A percentile compares a stretch with the other conserved stretches of the same genome.
These are phyloP conservation scores for Gracilaria domingensis DNA, from an alignment of 23 red algal genomes.

Conservation along the genomic window DNA sequence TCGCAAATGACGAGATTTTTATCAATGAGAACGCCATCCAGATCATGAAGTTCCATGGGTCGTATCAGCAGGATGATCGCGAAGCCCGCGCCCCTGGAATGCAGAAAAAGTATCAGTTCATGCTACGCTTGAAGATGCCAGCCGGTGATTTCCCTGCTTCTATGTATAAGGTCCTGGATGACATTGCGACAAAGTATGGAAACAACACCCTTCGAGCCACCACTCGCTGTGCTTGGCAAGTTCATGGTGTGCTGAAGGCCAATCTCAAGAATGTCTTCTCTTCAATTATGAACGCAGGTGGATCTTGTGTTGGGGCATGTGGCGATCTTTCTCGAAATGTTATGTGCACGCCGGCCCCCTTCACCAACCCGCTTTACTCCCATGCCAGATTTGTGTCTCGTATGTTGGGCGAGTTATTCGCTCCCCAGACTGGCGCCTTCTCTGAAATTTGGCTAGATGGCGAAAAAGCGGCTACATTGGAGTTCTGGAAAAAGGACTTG, in stretches of 20 bases:
- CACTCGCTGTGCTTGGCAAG: conserved; percentile 90
- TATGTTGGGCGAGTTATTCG: conserved; percentile 95
- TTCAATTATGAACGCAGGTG: conserved; percentile 95
- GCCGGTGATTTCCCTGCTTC: conserved; percentile 89
- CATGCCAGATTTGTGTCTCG: conserved; percentile 70
- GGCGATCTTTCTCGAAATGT: conserved; percentile 97
- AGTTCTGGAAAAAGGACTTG: conserved; percentile 94
- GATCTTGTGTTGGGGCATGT: conserved; percentile 91
- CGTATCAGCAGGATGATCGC: conserved; percentile 98
- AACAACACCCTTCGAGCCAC: conserved; percentile 96
- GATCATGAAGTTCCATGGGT: conserved; percentile 99
- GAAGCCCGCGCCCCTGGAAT: conserved; percentile 77
- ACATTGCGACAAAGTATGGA: conserved; percentile 83
- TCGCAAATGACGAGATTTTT: conserved; percentile 78
- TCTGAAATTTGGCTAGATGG: conserved; percentile 99
- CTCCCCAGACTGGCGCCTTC: conserved; percentile 95
- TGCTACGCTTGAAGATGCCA: conserved; percentile 99
- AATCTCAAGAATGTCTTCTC: conserved; percentile 94
- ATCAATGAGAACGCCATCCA: conserved; percentile 87
- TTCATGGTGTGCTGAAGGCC: conserved; percentile 97
- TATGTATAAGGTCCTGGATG: conserved; percentile 93
- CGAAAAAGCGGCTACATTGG: conserved; percentile 95
- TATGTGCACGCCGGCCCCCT: conserved; percentile 89
- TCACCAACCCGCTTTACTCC: conserved; percentile 65
- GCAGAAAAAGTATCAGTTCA: conserved; percentile 99